Evolutionary conservation across 1,284 basidiomycete species (phyloP).

Genomic region (Puccinia triticina): DNA sequence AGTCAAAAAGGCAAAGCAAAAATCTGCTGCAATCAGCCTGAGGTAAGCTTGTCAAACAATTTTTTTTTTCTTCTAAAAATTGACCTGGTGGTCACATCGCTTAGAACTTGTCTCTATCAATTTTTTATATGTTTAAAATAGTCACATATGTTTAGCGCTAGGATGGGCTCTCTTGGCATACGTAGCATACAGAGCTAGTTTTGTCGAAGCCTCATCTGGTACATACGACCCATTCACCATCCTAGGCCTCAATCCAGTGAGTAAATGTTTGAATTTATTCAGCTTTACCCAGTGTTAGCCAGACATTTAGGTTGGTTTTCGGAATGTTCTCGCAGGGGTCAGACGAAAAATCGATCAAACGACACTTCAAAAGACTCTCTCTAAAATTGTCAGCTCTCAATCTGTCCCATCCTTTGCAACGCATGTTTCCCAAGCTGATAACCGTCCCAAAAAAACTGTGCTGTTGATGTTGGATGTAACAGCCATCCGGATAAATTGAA

Average conservation of each 20-base stretch:
- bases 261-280: constrained; percentile 53
- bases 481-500: constrained; percentile 98
- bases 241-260: constrained; percentile 75
- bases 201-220: constrained; percentile 66
- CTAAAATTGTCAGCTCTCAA: constrained; percentile 77
- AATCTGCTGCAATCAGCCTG: constrained; percentile 22
- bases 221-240: constrained; percentile 95
- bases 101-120: too few species aligned
- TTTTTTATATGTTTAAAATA: too few species aligned
- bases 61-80: too few species aligned
- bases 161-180: constrained; percentile 78
- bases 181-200: constrained; percentile 70
- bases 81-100: too few species aligned
- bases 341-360: constrained; percentile 90
- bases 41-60: too few species aligned
- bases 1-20: constrained; percentile 41
- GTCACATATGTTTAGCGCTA: constrained; percentile 66
- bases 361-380: constrained; percentile 93
- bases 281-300: not conserved
- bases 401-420: too few species aligned
- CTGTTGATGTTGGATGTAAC: too few species aligned
- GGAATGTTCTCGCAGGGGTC: constrained; percentile 63
- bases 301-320: not conserved
- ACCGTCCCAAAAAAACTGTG: too few species aligned
- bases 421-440: too few species aligned